Conservation (phyloP, 164 flowering plant species). For the Warburgia ugandensis region DNA sequence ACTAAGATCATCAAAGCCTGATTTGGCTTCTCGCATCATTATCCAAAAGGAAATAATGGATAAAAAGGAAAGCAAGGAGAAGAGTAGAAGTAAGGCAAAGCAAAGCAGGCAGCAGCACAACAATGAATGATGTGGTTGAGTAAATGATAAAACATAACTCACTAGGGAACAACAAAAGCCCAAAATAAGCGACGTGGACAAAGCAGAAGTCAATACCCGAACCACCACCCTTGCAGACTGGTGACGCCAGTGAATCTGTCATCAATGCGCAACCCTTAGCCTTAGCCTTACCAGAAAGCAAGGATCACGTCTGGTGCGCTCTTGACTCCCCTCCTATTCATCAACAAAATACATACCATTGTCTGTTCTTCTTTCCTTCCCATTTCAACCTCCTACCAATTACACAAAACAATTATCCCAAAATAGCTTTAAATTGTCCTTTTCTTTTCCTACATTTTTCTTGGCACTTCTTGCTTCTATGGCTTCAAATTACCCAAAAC, state of each 20-base stretch:
- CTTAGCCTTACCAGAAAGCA: conserved; percentile 30
- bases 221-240: conserved; percentile 45
- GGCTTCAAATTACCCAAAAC: conserved; percentile 17
- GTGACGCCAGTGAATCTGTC: conserved; percentile 25
- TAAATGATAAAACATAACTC: not conserved
- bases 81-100: not conserved
- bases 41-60: too few species aligned
- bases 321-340: conserved; percentile 93
- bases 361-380: not conserved
- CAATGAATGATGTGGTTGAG: not conserved
- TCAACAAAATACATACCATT: not conserved
- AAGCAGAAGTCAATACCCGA: conserved; percentile 58
- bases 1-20: too few species aligned
- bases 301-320: conserved; percentile 91
- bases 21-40: not conserved
- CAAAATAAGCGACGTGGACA: not conserved
- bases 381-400: not conserved
- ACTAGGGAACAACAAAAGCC: not conserved
- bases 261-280: not conserved
- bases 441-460: not conserved
- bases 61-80: too few species aligned
- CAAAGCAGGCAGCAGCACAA: not conserved
- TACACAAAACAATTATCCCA: not conserved
- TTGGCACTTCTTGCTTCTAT: not conserved
- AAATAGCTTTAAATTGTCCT: not conserved